These are phyloP conservation scores for Backusella tuberculispora DNA, from an alignment of 192 early-diverging fungal species.

Conservation along the genomic window DNA sequence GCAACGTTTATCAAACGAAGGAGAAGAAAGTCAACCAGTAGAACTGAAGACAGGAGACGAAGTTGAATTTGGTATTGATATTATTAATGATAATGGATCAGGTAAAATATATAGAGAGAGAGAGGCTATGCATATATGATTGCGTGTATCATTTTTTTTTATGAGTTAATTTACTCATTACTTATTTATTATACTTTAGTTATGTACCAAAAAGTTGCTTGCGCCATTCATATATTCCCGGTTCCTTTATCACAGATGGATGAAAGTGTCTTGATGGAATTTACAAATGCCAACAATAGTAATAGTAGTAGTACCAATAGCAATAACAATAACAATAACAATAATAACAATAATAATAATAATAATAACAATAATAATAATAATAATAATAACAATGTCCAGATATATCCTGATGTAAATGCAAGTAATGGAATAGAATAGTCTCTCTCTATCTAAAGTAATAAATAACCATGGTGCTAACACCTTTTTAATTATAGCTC, in stretches of 20 bases:
- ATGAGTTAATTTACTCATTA: neutral
- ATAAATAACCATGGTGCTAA: no score
- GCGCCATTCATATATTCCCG: slow-evolving; percentile 27
- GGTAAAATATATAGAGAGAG: slow-evolving; percentile 39
- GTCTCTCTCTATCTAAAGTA: neutral
- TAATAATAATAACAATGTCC: slow-evolving; percentile 8
- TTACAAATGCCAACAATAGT: slow-evolving; percentile 5
- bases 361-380: neutral
- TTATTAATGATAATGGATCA: slow-evolving; percentile 71
- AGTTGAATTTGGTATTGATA: slow-evolving; percentile 84
- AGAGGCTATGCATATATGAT: neutral
- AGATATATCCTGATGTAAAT: slow-evolving; percentile 26
- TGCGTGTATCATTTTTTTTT: neutral
- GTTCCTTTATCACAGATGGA: slow-evolving; percentile 25
- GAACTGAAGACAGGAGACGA: slow-evolving; percentile 64
- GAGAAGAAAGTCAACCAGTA: slow-evolving; percentile 56
- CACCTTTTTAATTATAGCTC: neutral
- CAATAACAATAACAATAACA: neutral
- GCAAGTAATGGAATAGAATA: neutral
- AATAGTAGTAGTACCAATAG: neutral
- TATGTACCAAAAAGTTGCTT: slow-evolving; percentile 42
- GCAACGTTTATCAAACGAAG: slow-evolving; percentile 67
- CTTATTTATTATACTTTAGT: slow-evolving; percentile 19
- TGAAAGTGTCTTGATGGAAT: slow-evolving; percentile 20
- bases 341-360: neutral